Percentiles rank a stretch among this genome's conserved stretches.
Evolutionary conservation across 768 basidiomycete genomes (phyloP).

Genomic region (Mycena sanguinolenta): DNA sequence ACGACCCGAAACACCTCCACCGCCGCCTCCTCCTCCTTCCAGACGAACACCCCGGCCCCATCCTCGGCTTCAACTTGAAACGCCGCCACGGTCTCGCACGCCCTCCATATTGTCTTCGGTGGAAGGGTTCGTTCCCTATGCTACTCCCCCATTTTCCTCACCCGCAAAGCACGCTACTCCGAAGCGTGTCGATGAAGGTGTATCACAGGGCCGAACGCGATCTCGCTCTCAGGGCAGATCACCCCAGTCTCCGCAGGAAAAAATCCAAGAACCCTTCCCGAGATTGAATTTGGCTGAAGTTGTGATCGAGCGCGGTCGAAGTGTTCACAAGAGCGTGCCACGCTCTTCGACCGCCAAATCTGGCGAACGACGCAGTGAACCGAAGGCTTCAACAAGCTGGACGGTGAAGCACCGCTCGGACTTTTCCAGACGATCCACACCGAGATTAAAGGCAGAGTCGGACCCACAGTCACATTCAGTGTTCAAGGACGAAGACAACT

Average conservation of each 20-base stretch:
- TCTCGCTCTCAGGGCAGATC: slow-evolving; percentile 30
- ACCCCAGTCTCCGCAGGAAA: neutral
- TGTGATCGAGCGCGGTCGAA: slow-evolving; percentile 24
- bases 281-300: slow-evolving; percentile 22
- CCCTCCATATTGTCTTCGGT: slow-evolving; percentile 44
- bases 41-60: slow-evolving; percentile 14
- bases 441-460: neutral
- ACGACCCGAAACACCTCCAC: neutral
- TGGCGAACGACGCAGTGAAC: neutral
- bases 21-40: slow-evolving; percentile 9
- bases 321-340: slow-evolving; percentile 1
- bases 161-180: slow-evolving; percentile 17
- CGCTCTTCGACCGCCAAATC: neutral
- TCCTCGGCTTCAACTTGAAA: slow-evolving; percentile 49
- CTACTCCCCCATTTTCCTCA: slow-evolving; percentile 36
- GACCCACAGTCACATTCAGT: neutral
- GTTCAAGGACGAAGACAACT: neutral
- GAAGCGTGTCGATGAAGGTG: slow-evolving; percentile 20
- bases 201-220: slow-evolving; percentile 13
- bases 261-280: neutral
- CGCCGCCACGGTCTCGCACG: slow-evolving; percentile 56
- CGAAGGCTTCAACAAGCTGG: slow-evolving; percentile 13
- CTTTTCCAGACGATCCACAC: neutral
- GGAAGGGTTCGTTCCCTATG: slow-evolving; percentile 35
- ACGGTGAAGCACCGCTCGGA: neutral